A percentile compares a stretch with the other conserved stretches of the same genome.
Evolutionary conservation across 306 rosid genomes (phyloP).

Genomic region (Castanopsis chinensis): DNA sequence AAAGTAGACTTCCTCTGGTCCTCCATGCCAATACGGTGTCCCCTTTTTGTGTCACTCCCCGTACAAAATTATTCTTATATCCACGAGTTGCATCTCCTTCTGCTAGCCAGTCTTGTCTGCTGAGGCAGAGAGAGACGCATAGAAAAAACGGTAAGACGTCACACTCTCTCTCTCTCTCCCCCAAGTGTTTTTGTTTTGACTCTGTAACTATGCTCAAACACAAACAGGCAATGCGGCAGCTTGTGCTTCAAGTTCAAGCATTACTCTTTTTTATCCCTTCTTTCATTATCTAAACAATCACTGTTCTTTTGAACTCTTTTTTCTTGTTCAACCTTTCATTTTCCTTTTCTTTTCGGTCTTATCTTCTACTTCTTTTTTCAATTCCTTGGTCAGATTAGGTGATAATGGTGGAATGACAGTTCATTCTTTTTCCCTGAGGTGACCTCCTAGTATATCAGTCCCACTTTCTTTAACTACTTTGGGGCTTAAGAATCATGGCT

Average conservation of each 20-base stretch:
- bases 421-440: constrained; percentile 28
- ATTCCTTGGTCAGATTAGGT: constrained; percentile 9
- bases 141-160: constrained; percentile 26
- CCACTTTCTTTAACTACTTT: constrained; percentile 10
- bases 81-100: constrained; percentile 2
- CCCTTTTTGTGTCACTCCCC: constrained; percentile 10
- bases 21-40: not conserved
- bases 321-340: not conserved
- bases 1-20: constrained; percentile 2
- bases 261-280: not conserved
- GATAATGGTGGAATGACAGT: constrained; percentile 28
- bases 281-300: not conserved
- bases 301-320: not conserved
- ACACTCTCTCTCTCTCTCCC: constrained; percentile 32
- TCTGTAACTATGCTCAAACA: not conserved
- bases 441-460: constrained; percentile 20
- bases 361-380: constrained; percentile 9
- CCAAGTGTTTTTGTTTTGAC: constrained; percentile 1
- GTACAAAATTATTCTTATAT: constrained; percentile 25
- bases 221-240: constrained; percentile 11
- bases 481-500: constrained; percentile 42
- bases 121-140: not conserved
- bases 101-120: constrained; percentile 20
- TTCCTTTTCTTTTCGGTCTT: not conserved
- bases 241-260: constrained; percentile 9